Conservation (phyloP, 2,329 filamentous ascomycete genomes). For the Intubia oerlemansii region DNA sequence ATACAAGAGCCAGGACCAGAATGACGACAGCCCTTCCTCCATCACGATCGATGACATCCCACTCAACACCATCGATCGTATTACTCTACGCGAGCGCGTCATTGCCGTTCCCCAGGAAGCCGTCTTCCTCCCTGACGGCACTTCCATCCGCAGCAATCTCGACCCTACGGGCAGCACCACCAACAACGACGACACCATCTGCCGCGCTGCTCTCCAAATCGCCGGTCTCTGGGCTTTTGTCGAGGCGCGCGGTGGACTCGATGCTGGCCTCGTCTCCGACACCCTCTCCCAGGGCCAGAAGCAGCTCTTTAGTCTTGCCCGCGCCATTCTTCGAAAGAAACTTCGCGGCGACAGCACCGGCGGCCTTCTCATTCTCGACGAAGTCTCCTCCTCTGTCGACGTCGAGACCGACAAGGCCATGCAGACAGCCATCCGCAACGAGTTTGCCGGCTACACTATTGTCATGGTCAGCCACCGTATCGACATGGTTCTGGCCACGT, state of each 20-base stretch:
- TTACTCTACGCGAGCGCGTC: conserved; percentile 21
- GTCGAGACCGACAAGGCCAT: conserved; percentile 19
- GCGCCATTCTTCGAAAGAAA: conserved; percentile 28
- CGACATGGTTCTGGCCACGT: too few relatives aligned
- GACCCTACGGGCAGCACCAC: too few relatives aligned
- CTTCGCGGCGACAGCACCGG: too few relatives aligned
- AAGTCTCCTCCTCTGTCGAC: conserved; percentile 21
- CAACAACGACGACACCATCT: too few relatives aligned
- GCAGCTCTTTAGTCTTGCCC: conserved; percentile 40
- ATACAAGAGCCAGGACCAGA: conserved; percentile 1
- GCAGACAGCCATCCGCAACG: conserved; percentile 18
- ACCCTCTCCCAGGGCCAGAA: conserved; percentile 35
- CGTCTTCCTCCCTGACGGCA: conserved; percentile 24
- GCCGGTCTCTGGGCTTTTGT: too few relatives aligned
- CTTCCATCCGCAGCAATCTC: conserved; percentile 18
- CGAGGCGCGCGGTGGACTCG: too few relatives aligned
- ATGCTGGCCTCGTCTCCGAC: conserved; percentile 25
- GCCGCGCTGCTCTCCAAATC: too few relatives aligned
- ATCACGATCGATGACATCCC: conserved; percentile 22
- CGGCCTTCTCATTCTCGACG: conserved; percentile 18
- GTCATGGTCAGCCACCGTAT: conserved; percentile 24
- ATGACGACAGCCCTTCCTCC: too few relatives aligned
- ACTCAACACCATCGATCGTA: conserved; percentile 17
- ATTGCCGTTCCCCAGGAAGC: conserved; percentile 32
- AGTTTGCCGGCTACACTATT: conserved; percentile 28